These are phyloP conservation scores for Fusarium hostae DNA, from an alignment of 2,329 filamentous ascomycete genomes.

Conservation along the genomic window DNA sequence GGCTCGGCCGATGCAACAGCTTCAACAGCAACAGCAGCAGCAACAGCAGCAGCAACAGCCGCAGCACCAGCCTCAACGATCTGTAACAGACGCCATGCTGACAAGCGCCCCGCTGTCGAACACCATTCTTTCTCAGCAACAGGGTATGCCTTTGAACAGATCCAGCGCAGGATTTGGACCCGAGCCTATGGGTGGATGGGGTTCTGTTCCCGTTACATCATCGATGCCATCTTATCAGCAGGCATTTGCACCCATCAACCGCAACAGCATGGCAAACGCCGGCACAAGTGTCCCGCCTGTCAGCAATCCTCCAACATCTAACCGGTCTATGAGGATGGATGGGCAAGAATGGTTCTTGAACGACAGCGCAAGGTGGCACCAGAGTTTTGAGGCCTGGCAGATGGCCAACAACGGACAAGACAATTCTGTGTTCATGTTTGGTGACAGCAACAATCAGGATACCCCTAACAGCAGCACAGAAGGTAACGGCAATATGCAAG, in stretches of 20 bases:
- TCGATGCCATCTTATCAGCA: slow-evolving; percentile 37
- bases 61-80: slow-evolving; percentile 25
- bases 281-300: slow-evolving; percentile 31
- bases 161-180: slow-evolving; percentile 35
- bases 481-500: slow-evolving; percentile 26
- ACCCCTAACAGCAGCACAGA: slow-evolving; percentile 33
- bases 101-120: slow-evolving; percentile 25
- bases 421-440: slow-evolving; percentile 47
- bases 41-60: slow-evolving; percentile 16
- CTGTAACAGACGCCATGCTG: slow-evolving; percentile 23
- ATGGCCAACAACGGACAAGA: slow-evolving; percentile 46
- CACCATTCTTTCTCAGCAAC: slow-evolving; percentile 25
- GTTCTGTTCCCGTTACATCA: slow-evolving; percentile 28
- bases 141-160: slow-evolving; percentile 37
- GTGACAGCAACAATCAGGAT: slow-evolving; percentile 33
- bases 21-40: slow-evolving; percentile 9
- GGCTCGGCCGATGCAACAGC: slow-evolving; percentile 37
- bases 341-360: slow-evolving; percentile 68
- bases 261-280: slow-evolving; percentile 24
- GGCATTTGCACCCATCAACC: slow-evolving; percentile 36
- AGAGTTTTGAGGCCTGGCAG: slow-evolving; percentile 67
- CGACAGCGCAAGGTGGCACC: slow-evolving; percentile 68
- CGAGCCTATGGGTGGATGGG: slow-evolving; percentile 45
- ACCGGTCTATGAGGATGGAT: slow-evolving; percentile 54
- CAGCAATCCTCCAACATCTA: slow-evolving; percentile 34